A percentile compares a stretch with the other conserved stretches of the same genome.
Conservation (phyloP, 441 rosid genomes). For the Croton setiger region DNA sequence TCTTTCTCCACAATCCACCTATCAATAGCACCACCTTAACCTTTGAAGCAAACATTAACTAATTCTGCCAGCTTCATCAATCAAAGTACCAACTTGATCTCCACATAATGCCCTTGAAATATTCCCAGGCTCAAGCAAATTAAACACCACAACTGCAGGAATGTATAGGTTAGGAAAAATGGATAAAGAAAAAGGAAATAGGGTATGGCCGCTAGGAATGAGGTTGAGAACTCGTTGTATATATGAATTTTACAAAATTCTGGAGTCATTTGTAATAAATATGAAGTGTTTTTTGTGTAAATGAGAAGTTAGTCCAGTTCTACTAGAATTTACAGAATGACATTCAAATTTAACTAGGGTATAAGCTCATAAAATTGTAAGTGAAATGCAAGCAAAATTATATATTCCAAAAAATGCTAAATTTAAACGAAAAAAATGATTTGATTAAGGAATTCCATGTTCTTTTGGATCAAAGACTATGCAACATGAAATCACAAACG, state of each 20-base stretch:
- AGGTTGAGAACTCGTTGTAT: background rate
- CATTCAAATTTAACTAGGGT: too few relatives aligned
- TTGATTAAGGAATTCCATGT: too few relatives aligned
- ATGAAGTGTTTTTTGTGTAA: too few relatives aligned
- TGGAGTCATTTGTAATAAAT: too few relatives aligned
- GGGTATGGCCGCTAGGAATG: background rate
- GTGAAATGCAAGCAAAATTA: too few relatives aligned
- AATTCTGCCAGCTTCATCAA: conserved; percentile 40
- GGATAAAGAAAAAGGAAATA: background rate
- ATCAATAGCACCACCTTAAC: background rate
- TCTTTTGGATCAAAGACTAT: too few relatives aligned
- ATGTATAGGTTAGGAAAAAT: background rate
- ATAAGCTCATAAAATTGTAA: too few relatives aligned
- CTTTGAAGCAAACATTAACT: conserved; percentile 11
- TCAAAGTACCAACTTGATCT: conserved; percentile 54
- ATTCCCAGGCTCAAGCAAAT: conserved; percentile 48
- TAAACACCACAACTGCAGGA: conserved; percentile 47
- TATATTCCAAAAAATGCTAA: too few relatives aligned
- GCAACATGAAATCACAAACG: background rate
- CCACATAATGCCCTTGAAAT: conserved; percentile 58
- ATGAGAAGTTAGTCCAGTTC: too few relatives aligned
- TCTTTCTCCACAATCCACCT: background rate
- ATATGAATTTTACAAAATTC: too few relatives aligned
- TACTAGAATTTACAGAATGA: too few relatives aligned
- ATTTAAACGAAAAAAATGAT: too few relatives aligned